A percentile compares a stretch with the other conserved stretches of the same genome.
Evolutionary conservation across 352 stramenopile species (phyloP).

Genomic region (Lagenidium giganteum): DNA sequence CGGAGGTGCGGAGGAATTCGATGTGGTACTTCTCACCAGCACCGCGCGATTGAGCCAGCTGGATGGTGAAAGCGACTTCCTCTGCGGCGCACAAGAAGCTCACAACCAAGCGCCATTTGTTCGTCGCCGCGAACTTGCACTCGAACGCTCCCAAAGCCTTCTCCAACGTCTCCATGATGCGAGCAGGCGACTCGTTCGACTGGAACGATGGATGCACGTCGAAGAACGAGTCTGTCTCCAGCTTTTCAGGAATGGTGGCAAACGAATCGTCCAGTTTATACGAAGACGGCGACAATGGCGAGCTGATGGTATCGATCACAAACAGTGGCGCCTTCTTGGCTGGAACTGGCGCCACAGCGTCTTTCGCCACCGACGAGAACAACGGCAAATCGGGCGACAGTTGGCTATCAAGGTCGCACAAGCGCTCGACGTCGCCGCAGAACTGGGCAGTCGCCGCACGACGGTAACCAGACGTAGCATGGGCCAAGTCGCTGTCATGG

Average conservation of each 20-base stretch:
- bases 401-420: background rate
- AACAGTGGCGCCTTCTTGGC: slow-evolving; percentile 19
- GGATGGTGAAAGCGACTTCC: slow-evolving; percentile 34
- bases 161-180: slow-evolving; percentile 34
- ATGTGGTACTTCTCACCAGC: slow-evolving; percentile 22
- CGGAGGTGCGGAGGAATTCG: slow-evolving; percentile 29
- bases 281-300: slow-evolving; percentile 30
- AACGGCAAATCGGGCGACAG: background rate
- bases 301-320: slow-evolving; percentile 18
- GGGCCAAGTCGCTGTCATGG: too few species aligned
- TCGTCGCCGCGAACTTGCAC: slow-evolving; percentile 23
- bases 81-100: slow-evolving; percentile 45
- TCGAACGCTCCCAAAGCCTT: slow-evolving; percentile 18
- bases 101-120: slow-evolving; percentile 29
- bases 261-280: too few species aligned
- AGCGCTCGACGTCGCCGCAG: too few species aligned
- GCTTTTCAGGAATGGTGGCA: slow-evolving; percentile 34
- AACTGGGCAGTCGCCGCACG: too few species aligned
- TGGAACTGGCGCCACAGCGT: slow-evolving; percentile 14
- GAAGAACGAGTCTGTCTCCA: slow-evolving; percentile 24
- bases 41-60: slow-evolving; percentile 22
- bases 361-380: background rate
- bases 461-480: too few species aligned
- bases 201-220: slow-evolving; percentile 34
- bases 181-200: slow-evolving; percentile 17